phyloP scores from a whole-genome alignment of 179 eudicot species.

The Gypsophila paniculata region DNA sequence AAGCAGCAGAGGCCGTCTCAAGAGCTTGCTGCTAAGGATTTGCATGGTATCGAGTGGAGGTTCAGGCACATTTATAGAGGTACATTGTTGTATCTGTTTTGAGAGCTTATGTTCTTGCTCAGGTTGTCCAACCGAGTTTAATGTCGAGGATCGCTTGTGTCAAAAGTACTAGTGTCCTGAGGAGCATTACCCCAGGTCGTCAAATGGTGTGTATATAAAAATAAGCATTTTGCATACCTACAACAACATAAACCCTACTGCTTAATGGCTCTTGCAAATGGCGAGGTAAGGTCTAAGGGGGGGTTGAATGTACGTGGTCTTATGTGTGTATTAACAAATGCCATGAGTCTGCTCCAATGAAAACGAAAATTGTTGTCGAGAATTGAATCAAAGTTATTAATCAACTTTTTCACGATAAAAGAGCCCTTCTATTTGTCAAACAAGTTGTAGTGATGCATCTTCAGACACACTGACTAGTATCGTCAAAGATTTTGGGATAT shows the following conservation, averaged over 20 bases:
- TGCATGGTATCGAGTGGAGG: slow-evolving; percentile 87
- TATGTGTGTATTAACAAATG: neutral
- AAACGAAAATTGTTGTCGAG: neutral
- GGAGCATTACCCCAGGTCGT: neutral
- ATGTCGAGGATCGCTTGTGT: neutral
- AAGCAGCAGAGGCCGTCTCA: slow-evolving; percentile 97
- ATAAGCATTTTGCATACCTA: neutral
- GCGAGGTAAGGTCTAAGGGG: neutral
- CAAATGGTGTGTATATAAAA: no score
- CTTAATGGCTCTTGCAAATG: neutral
- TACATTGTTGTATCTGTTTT: slow-evolving; percentile 28
- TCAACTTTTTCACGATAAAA: neutral
- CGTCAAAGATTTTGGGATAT: no score
- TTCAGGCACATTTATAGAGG: slow-evolving; percentile 94
- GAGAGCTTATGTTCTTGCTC: slow-evolving; percentile 9
- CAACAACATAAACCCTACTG: neutral
- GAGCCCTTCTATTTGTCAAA: neutral
- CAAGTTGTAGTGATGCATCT: neutral
- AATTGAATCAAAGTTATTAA: neutral
- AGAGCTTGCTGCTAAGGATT: slow-evolving; percentile 91
- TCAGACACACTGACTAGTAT: neutral
- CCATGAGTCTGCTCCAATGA: neutral
- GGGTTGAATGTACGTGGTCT: neutral
- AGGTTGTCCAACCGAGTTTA: neutral
- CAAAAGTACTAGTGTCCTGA: neutral